phyloP scores from a whole-genome alignment of 2,329 filamentous ascomycete genomes.

The Emmonsia crescens region DNA sequence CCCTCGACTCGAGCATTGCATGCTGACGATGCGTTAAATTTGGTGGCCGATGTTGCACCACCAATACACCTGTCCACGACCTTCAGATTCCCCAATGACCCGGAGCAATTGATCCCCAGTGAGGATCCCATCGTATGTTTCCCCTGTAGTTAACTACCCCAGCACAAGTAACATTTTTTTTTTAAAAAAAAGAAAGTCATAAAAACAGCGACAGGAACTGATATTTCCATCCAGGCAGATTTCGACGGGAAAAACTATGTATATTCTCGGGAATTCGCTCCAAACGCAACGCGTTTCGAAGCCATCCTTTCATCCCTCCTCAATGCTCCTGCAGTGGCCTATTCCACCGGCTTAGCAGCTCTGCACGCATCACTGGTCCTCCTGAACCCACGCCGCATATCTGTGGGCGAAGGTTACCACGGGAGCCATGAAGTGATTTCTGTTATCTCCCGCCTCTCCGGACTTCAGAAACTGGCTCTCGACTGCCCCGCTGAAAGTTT shows the following conservation, averaged over 20 bases:
- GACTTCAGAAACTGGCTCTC: constrained; percentile 61
- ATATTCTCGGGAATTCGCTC: constrained; percentile 70
- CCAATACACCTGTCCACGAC: constrained; percentile 53
- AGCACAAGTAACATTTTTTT: too few species aligned
- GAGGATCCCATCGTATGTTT: constrained; percentile 24
- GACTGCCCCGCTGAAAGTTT: constrained; percentile 57
- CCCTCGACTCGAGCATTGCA: background rate
- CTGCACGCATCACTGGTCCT: constrained; percentile 81
- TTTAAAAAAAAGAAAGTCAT: background rate
- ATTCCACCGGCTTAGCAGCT: constrained; percentile 70
- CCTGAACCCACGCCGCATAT: constrained; percentile 70
- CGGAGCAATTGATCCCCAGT: constrained; percentile 48
- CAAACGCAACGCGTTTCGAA: constrained; percentile 80
- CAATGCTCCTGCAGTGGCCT: constrained; percentile 54
- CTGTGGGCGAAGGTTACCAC: constrained; percentile 80
- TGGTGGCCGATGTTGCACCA: background rate
- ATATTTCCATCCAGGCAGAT: background rate
- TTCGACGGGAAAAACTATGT: constrained; percentile 29
- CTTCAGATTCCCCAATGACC: constrained; percentile 67
- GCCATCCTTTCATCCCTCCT: constrained; percentile 65
- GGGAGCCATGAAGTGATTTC: constrained; percentile 79
- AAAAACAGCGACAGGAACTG: background rate
- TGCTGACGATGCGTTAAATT: background rate
- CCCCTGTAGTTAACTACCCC: background rate
- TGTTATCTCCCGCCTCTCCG: constrained; percentile 63